Conservation (phyloP, 2,329 filamentous ascomycete genomes). For the Scolecobasidium constrictum region DNA sequence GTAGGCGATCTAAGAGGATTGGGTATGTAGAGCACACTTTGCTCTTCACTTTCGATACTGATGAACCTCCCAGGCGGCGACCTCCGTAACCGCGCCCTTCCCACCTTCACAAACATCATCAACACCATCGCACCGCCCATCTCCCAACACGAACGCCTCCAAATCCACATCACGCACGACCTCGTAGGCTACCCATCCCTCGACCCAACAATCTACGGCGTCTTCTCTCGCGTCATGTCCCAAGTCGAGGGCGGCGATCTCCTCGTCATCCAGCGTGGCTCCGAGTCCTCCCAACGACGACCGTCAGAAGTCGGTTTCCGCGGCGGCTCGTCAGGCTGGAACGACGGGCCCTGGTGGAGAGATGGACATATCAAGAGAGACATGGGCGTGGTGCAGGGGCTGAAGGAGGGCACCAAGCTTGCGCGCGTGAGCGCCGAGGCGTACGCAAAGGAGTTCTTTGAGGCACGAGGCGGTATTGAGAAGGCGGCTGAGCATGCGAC, state of each 20-base stretch:
- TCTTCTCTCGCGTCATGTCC: conserved; percentile 95
- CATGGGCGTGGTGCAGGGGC: conserved; percentile 67
- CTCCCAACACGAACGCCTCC: conserved; percentile 88
- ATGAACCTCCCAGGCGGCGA: conserved; percentile 57
- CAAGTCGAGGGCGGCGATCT: conserved; percentile 96
- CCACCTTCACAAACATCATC: conserved; percentile 88
- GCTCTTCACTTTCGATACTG: neutral
- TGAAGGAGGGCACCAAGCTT: conserved; percentile 82
- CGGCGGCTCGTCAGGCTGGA: conserved; percentile 52
- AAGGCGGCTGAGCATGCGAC: conserved; percentile 69
- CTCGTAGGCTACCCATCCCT: conserved; percentile 88
- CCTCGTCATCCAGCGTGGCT: conserved; percentile 84
- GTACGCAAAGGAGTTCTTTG: conserved; percentile 78
- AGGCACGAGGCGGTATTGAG: conserved; percentile 65
- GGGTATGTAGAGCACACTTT: conserved; percentile 40
- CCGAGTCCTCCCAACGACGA: conserved; percentile 65
- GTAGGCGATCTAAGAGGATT: conserved; percentile 66
- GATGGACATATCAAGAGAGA: conserved; percentile 58
- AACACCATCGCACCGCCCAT: conserved; percentile 95
- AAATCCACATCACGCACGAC: conserved; percentile 96
- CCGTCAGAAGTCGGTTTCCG: conserved; percentile 49
- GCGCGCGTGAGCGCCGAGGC: conserved; percentile 80
- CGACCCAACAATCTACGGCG: conserved; percentile 81
- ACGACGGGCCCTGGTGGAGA: conserved; percentile 95
- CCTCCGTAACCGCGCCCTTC: conserved; percentile 57